Evolutionary conservation across 495 filamentous ascomycete species (phyloP).

Genomic region (Aspergillus ostianus): DNA sequence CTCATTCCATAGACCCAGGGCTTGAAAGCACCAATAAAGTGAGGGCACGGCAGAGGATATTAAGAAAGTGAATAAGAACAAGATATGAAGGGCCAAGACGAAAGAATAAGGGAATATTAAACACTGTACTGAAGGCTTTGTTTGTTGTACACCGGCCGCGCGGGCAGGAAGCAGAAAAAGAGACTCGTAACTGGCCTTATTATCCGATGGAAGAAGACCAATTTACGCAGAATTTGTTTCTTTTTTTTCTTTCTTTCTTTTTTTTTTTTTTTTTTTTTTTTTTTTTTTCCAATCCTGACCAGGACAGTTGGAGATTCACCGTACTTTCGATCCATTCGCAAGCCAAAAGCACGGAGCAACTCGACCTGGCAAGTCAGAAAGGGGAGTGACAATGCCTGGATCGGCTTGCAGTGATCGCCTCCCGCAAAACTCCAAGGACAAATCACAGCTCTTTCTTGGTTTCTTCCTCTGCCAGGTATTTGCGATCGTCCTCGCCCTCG

Average conservation of each 20-base stretch:
- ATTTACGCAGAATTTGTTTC: not conserved
- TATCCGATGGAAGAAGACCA: not conserved
- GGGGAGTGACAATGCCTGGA: not conserved
- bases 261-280: not conserved
- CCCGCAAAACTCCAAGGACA: not conserved
- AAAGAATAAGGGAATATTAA: not conserved
- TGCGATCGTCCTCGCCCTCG: slow-evolving; percentile 83
- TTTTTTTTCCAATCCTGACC: not conserved
- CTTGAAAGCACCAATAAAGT: not conserved
- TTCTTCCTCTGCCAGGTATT: slow-evolving; percentile 52
- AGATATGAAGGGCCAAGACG: not conserved
- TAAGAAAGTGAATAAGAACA: not conserved
- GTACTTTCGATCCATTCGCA: no score
- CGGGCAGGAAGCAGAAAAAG: not conserved
- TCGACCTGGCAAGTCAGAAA: no score
- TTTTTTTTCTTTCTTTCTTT: not conserved
- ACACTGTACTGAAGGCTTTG: not conserved
- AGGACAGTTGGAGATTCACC: no score
- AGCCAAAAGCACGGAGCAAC: no score
- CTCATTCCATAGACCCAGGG: not conserved
- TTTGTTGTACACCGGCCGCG: not conserved
- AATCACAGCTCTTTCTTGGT: slow-evolving; percentile 42
- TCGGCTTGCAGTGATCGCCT: not conserved
- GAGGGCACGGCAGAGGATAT: not conserved
- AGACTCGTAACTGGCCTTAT: not conserved